Evolutionary conservation across 1,284 basidiomycete genomes (phyloP), one percentile per base, ranked within the genome.

Genomic region (Trametes pubescens): DNA sequence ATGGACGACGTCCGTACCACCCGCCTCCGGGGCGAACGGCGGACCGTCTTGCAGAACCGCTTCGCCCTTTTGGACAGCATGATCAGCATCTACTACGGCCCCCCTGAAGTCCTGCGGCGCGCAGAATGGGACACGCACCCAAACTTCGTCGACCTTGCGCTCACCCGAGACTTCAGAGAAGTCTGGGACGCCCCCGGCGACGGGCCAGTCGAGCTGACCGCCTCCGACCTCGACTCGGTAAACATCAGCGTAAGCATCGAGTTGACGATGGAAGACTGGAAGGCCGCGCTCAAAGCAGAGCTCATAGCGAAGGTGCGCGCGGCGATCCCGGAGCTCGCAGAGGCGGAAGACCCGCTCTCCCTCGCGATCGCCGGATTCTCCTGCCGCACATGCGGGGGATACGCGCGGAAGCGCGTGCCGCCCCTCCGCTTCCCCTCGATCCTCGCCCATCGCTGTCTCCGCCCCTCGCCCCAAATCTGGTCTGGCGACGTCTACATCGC

Each of bases 391-490:
- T 52, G 51, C n/a, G 51, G 18, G 8, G 14, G 18, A 13, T 38
- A 6, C 4, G 10, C 2, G 11, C 37, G 37, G 14, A 38, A 38
- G 13, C 22, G 44, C 44, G 18, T n/a, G 6, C 26, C 16, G 13
- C 51, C 35, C 10, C 32, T 52, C 8, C 11, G 21, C 34, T 52
- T 52, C 21, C 51, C 51, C 34, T n/a, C 21, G 34, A 2, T 52
- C 34, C 35, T 52, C 5, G 51, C 51, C n/a, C 51, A 52, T 37
- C 21, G n/a, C 10, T 52, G 51, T 35, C 32, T 34, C 5, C 49
- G 49, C 6, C 18, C 8, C 4, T 4, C 5, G 49, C 6, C 29
- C 10, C 24, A 9, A 10, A 7, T 38, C 11, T 38, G 13, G 13
- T 13, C n/a, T 13, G 2, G 4, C 1, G 24, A 29, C 13, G 4